Percentiles rank a stretch among this genome's conserved stretches.
Conservation (phyloP, 2,329 filamentous ascomycete species). For the Myrmaecium sp. region DNA sequence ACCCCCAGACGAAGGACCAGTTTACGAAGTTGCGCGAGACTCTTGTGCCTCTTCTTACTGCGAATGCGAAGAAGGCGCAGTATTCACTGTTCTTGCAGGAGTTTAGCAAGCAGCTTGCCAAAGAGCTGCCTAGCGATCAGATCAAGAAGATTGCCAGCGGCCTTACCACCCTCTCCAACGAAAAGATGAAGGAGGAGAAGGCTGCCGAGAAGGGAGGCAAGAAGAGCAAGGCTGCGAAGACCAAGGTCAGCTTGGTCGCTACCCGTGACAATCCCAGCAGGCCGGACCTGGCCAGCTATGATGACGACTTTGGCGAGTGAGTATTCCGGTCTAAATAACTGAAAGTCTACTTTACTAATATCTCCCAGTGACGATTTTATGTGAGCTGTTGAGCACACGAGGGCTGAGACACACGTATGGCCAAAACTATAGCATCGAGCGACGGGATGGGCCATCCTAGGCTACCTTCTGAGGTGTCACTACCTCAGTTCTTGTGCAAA, state of each 20-base stretch:
- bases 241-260: conserved; percentile 68
- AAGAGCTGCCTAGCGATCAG: conserved; percentile 78
- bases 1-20: conserved; percentile 71
- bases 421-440: too few species aligned
- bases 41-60: conserved; percentile 59
- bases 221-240: conserved; percentile 95
- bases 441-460: too few species aligned
- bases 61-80: conserved; percentile 72
- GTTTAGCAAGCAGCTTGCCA: conserved; percentile 71
- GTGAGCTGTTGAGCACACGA: too few species aligned
- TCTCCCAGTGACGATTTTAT: conserved; percentile 20
- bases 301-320: conserved; percentile 75
- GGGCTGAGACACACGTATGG: too few species aligned
- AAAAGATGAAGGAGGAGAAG: conserved; percentile 99
- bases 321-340: conserved; percentile 16
- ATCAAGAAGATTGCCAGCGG: conserved; percentile 89
- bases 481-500: too few species aligned
- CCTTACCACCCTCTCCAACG: conserved; percentile 81
- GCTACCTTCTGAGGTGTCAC: too few species aligned
- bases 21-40: conserved; percentile 66
- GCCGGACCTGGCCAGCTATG: conserved; percentile 62
- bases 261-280: conserved; percentile 35
- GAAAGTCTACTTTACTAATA: conserved; percentile 9
- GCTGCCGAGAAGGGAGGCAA: conserved; percentile 82
- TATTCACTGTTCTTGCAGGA: conserved; percentile 84